Base-by-base conservation (phyloP, 306 rosid species). In the Benincasa hispida region DNA sequence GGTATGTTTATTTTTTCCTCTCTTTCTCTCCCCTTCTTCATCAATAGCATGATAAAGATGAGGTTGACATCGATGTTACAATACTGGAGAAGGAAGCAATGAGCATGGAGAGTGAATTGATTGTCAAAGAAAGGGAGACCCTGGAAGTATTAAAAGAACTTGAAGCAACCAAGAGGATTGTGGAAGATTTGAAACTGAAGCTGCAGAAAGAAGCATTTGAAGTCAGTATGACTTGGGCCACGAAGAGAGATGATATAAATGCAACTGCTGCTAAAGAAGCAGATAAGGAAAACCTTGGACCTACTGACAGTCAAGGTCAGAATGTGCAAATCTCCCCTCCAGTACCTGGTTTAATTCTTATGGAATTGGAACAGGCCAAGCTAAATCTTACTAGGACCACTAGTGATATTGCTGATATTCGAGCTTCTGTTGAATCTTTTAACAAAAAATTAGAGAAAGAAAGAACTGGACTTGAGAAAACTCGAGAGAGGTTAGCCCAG, bases 311-410 rank as follows among this genome's bases (percentile, higher is more conserved):
- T 63, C 68, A 41, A 22, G 77, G 65, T 77, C 76, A 30, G 41
- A 65, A 76, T 76, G 79, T 34, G 42, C 85, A 84, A 54, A 77
- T 81, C 15, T 54, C 14, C 68, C 85, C 92, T 79, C 66, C 92
- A 19, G 37, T 84, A 17, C 91, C 93, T 0, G 90, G 93, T 74
- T 75, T 83, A 55, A 91, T 94, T 80, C 74, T 90, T 19, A 82
- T 79, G 93, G 96, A 92, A 83, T 63, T 94, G 90, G 87, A 89
- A 79, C 96, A 92, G 75, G 98, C 99, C 0, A 94, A 92, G 81
- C 21, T 92, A 85, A 88, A 92, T 75, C 90, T 94, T 53, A 87
- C 83, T 72, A 81, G 89, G 81, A 92, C 96, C 18, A 90, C 96
- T 3, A 86, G 70, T 42, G 93, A 90, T 79, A 85, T 94, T 32